These are phyloP conservation scores for Alternaria incomplexa DNA, from an alignment of 2,329 filamentous ascomycete genomes.

Conservation along the genomic window DNA sequence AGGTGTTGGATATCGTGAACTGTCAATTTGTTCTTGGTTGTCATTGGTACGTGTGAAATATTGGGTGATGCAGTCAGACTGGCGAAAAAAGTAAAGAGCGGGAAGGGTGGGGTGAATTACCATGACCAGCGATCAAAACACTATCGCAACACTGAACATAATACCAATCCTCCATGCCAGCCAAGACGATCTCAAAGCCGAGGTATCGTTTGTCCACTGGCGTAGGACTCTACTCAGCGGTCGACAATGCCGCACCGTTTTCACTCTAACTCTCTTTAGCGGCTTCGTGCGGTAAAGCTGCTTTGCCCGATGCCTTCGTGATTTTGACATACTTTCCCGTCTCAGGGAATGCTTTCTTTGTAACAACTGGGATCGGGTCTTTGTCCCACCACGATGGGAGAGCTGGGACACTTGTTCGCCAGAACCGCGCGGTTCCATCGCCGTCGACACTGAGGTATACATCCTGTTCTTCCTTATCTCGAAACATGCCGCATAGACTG, in stretches of 20 bases:
- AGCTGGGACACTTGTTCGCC: slow-evolving; percentile 13
- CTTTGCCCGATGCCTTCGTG: slow-evolving; percentile 7
- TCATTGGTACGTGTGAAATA: background rate
- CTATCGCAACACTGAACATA: background rate
- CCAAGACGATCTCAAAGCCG: too few species aligned
- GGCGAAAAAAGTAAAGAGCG: background rate
- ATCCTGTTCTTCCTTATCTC: slow-evolving; percentile 9
- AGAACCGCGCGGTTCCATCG: slow-evolving; percentile 33
- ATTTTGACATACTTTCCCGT: slow-evolving; percentile 30
- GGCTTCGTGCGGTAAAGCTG: background rate
- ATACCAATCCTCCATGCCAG: background rate
- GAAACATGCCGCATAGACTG: slow-evolving; percentile 22
- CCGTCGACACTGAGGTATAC: slow-evolving; percentile 33
- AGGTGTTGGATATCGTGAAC: background rate
- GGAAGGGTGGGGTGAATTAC: background rate
- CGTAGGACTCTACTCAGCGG: slow-evolving; percentile 2
- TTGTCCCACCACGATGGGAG: slow-evolving; percentile 25
- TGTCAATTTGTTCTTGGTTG: background rate
- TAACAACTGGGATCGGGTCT: background rate
- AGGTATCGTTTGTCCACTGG: background rate
- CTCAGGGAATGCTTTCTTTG: slow-evolving; percentile 14
- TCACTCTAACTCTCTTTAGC: slow-evolving; percentile 1
- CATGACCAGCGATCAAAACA: background rate
- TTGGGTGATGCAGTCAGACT: background rate
- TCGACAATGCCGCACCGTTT: slow-evolving; percentile 11